A percentile compares a stretch with the other conserved stretches of the same genome.
These are phyloP conservation scores for Podospora pseudopauciseta DNA, from an alignment of 495 filamentous ascomycete species.

Conservation along the genomic window DNA sequence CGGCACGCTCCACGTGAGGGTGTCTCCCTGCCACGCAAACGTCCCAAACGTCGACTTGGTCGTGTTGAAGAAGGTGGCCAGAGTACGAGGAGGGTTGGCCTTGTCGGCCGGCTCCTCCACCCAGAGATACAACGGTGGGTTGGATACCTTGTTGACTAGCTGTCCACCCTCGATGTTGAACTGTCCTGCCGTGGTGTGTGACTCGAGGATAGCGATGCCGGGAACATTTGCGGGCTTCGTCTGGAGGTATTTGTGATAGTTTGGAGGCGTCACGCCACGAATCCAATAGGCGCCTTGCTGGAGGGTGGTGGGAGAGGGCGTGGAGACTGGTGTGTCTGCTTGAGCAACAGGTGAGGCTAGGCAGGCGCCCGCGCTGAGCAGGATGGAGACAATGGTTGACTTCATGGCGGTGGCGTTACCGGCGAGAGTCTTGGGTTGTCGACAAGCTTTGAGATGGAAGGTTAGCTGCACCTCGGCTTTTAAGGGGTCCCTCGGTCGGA, in stretches of 20 bases:
- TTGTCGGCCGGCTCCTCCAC: constrained; percentile 50
- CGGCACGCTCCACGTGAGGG: constrained; percentile 50
- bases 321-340: constrained; percentile 14
- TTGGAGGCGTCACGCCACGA: constrained; percentile 55
- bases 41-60: constrained; percentile 54
- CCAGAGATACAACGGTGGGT: constrained; percentile 40
- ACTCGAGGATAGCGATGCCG: constrained; percentile 50
- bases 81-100: constrained; percentile 40
- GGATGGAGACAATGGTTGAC: constrained; percentile 10
- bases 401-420: constrained; percentile 15
- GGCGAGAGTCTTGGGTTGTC: background rate
- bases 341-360: constrained; percentile 17
- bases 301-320: constrained; percentile 37
- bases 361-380: constrained; percentile 19
- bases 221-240: constrained; percentile 46
- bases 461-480: background rate
- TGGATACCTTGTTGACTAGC: constrained; percentile 52
- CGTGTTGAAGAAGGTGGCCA: constrained; percentile 49
- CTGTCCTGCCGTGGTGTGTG: constrained; percentile 56
- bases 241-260: constrained; percentile 64
- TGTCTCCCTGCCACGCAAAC: constrained; percentile 56
- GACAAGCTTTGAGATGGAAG: background rate
- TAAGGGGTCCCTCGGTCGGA: background rate
- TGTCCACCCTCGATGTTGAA: constrained; percentile 56
- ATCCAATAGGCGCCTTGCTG: constrained; percentile 57